phyloP scores from a whole-genome alignment of 169 alveolate species.

The Cyclospora cayetanensis region DNA sequence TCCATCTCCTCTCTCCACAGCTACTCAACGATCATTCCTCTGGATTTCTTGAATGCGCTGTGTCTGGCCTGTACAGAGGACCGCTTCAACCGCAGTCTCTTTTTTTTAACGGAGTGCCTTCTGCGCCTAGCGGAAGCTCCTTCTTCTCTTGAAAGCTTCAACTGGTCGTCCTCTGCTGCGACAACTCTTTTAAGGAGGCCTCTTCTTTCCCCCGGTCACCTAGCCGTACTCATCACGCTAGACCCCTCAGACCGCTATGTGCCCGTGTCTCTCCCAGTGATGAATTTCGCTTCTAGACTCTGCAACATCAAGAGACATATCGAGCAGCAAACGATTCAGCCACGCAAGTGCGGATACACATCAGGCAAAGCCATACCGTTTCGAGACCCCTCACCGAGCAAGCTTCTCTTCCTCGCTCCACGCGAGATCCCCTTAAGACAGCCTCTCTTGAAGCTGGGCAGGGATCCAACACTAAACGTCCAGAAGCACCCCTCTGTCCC shows the following conservation, averaged over 20 bases:
- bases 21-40: background rate
- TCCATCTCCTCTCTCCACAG: background rate
- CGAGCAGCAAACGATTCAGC: background rate
- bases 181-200: background rate
- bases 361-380: too few species aligned
- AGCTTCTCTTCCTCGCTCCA: too few species aligned
- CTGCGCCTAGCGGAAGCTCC: background rate
- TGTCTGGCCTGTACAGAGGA: background rate
- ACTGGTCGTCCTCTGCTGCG: conserved; percentile 11
- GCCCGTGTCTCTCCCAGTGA: background rate
- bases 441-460: too few species aligned
- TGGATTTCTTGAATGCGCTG: background rate
- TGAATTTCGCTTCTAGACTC: background rate
- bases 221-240: background rate
- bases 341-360: background rate
- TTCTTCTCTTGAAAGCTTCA: background rate
- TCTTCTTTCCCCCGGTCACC: background rate
- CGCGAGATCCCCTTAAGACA: too few species aligned
- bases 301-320: background rate
- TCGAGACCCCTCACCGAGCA: too few species aligned
- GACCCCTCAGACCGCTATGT: background rate
- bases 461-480: too few species aligned
- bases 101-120: conserved; percentile 13
- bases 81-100: background rate
- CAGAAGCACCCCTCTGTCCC: too few species aligned